These are phyloP conservation scores for Colletotrichum graminicola DNA, from an alignment of 2,329 filamentous ascomycete genomes.

Conservation along the genomic window DNA sequence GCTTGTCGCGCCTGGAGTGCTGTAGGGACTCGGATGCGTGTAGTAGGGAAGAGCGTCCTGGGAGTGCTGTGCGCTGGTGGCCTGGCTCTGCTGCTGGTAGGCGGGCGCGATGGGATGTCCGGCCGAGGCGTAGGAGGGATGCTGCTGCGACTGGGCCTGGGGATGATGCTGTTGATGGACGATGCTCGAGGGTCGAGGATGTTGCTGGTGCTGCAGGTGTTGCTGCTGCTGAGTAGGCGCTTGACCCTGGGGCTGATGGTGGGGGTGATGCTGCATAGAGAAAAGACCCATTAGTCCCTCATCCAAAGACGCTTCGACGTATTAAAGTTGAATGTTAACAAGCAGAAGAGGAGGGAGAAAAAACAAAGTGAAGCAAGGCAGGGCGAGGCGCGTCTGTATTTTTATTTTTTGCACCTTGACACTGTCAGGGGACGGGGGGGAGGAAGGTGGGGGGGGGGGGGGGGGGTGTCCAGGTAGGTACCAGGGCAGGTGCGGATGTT, in stretches of 20 bases:
- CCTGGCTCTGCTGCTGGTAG: constrained; percentile 77
- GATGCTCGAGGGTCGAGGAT: constrained; percentile 78
- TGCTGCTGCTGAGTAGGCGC: constrained; percentile 74
- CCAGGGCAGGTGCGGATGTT: constrained; percentile 47
- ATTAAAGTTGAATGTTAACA: constrained; percentile 41
- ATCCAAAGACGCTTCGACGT: constrained; percentile 50
- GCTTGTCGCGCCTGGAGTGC: constrained; percentile 82
- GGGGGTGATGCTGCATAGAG: constrained; percentile 81
- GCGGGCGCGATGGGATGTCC: constrained; percentile 73
- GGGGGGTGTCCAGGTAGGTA: constrained; percentile 30
- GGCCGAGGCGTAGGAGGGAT: constrained; percentile 77
- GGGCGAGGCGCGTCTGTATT: constrained; percentile 61
- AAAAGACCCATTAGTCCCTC: constrained; percentile 69
- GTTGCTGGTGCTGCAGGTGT: constrained; percentile 75
- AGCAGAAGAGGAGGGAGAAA: constrained; percentile 51
- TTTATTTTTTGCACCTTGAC: constrained; percentile 60
- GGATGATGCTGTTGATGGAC: constrained; percentile 80
- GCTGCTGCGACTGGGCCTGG: constrained; percentile 72
- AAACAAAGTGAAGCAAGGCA: constrained; percentile 52
- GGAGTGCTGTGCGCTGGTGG: constrained; percentile 70
- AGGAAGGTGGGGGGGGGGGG: neutral
- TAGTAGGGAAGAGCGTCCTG: constrained; percentile 79
- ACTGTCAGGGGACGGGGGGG: constrained; percentile 59
- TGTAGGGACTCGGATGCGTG: constrained; percentile 85
- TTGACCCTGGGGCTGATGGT: constrained; percentile 80